These are phyloP conservation scores for Fraxinus pennsylvanica DNA, from an alignment of 257 asterid species.

Conservation along the genomic window DNA sequence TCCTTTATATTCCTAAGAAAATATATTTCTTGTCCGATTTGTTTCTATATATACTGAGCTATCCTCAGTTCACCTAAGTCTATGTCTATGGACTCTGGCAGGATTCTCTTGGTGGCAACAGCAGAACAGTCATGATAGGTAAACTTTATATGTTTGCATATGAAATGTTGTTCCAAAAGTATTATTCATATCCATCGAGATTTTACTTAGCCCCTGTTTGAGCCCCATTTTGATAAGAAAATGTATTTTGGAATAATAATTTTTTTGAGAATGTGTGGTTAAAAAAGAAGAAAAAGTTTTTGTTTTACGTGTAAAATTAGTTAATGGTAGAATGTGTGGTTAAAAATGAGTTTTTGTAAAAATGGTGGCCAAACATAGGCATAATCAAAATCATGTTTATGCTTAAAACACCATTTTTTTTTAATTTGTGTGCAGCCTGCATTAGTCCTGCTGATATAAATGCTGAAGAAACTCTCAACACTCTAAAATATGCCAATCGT, in stretches of 20 bases:
- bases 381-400: not conserved
- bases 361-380: too few species aligned
- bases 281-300: too few species aligned
- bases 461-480: slow-evolving; percentile 98
- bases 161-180: not conserved
- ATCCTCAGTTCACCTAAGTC: not conserved
- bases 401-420: not conserved
- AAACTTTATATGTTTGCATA: slow-evolving; percentile 10
- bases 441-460: slow-evolving; percentile 99
- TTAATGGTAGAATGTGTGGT: too few species aligned
- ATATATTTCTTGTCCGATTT: not conserved
- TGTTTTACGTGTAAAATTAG: too few species aligned
- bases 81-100: slow-evolving; percentile 40
- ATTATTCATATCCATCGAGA: not conserved
- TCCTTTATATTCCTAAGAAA: slow-evolving; percentile 6
- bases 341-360: too few species aligned
- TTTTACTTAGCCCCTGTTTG: not conserved
- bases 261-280: too few species aligned
- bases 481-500: slow-evolving; percentile 95
- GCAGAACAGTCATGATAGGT: slow-evolving; percentile 99
- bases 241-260: too few species aligned
- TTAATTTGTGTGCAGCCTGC: slow-evolving; percentile 58
- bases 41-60: not conserved
- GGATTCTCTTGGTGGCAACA: slow-evolving; percentile 99
- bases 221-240: too few species aligned